Percentiles rank a stretch among this genome's conserved stretches.
These are phyloP conservation scores for Viola pubescens DNA, from an alignment of 441 rosid species.

Conservation along the genomic window DNA sequence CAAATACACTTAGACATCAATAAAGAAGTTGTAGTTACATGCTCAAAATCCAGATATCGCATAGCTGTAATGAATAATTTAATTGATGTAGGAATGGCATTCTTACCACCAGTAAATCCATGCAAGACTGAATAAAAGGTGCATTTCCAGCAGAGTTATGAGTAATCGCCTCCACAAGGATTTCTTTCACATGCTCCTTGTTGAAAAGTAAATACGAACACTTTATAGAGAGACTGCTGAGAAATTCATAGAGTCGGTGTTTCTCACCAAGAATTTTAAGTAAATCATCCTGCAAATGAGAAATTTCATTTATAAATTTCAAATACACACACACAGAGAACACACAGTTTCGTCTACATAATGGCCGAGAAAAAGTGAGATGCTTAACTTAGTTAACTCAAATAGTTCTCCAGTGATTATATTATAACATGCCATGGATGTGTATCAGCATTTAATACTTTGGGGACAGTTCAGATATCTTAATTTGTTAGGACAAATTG, in stretches of 20 bases:
- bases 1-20: slow-evolving; percentile 2
- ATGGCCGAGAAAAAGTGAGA: neutral
- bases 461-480: too few species aligned
- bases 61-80: neutral
- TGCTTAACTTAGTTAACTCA: neutral
- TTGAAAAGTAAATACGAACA: slow-evolving; percentile 81
- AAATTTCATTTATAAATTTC: slow-evolving; percentile 9
- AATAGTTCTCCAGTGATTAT: neutral
- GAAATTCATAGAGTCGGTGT: slow-evolving; percentile 81
- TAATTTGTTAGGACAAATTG: too few species aligned
- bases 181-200: slow-evolving; percentile 88
- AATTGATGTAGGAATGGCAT: slow-evolving; percentile 12
- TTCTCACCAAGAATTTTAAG: slow-evolving; percentile 87
- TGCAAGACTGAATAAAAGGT: slow-evolving; percentile 51
- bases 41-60: neutral
- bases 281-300: slow-evolving; percentile 76
- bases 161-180: slow-evolving; percentile 54
- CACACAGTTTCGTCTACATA: neutral
- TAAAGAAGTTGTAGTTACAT: neutral
- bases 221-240: slow-evolving; percentile 73
- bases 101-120: slow-evolving; percentile 94
- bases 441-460: too few species aligned
- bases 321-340: neutral
- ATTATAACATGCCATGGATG: neutral
- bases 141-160: slow-evolving; percentile 62